Evolutionary conservation across 148 eudicot species (phyloP).

Genomic region (Pouteria glomerata): DNA sequence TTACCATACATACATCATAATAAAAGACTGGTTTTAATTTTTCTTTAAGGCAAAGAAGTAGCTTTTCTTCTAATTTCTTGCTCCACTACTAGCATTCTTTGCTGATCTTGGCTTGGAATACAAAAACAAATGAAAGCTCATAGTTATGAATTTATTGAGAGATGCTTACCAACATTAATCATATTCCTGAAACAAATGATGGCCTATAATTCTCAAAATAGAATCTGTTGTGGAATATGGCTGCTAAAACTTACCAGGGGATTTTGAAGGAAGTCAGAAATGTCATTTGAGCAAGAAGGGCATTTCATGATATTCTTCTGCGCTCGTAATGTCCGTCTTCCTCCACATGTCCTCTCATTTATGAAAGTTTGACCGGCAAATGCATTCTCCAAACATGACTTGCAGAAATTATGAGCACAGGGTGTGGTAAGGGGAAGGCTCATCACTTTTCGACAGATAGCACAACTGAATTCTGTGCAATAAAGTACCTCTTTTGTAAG

Average conservation of each 20-base stretch:
- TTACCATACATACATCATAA: too few relatives aligned
- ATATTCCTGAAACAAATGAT: neutral
- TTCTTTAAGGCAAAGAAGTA: neutral
- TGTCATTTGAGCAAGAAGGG: conserved; percentile 70
- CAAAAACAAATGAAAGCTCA: neutral
- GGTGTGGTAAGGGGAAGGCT: conserved; percentile 78
- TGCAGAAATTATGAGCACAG: conserved; percentile 98
- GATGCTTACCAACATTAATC: neutral
- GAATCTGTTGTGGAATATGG: neutral
- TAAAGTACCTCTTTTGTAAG: neutral
- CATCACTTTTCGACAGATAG: conserved; percentile 73
- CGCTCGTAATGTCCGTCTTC: conserved; percentile 62
- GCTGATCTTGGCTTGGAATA: too few relatives aligned
- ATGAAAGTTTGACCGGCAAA: conserved; percentile 69
- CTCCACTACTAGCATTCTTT: neutral
- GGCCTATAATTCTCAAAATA: neutral
- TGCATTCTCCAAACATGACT: conserved; percentile 70
- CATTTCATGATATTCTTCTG: conserved; percentile 90
- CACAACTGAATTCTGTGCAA: conserved; percentile 71
- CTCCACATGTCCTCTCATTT: conserved; percentile 57
- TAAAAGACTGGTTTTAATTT: too few relatives aligned
- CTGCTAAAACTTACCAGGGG: conserved; percentile 52
- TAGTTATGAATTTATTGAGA: neutral
- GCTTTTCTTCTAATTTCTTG: neutral
- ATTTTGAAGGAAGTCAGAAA: conserved; percentile 74